Evolutionary conservation across 2,329 filamentous ascomycete species (phyloP), one percentile per base, ranked within the genome.

Genomic region (Akanthomyces uredinophilus): DNA sequence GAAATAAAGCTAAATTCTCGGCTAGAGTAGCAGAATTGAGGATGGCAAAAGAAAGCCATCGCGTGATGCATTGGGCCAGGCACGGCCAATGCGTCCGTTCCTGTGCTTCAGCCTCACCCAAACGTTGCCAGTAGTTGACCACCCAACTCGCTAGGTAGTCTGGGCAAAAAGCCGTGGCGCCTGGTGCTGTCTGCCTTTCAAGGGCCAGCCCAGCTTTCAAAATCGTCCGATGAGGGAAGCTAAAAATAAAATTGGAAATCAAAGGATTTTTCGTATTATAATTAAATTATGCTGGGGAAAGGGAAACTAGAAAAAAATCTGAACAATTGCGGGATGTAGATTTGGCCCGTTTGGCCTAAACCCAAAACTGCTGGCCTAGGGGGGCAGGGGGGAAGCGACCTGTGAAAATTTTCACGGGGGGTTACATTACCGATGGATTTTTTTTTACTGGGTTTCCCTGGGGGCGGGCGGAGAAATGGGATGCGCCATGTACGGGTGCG

Each of bases 311-410:
- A 11, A 35, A 35, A 3, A 24, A 41, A 54, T 54, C 20, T 4
- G 14, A 14, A 24, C 20, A 7, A 50, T 37, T 39, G 43, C 54
- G 54, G 54, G 54, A 49, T 37, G 54, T 47, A 47, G 54, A 58
- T 58, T 58, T 58, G 27, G 54, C 29, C 54, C 43, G 44, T 56
- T 56, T 4, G 6, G 18, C 20, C 54, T 58, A 58, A 49, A 49
- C 54, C 43, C 27, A 58, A 46, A 56, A 46, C 39, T 44, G 27
- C 53, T n/a, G 11, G 11, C 43, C 46, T 18, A 51, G 49, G 6
- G 49, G 16, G 29, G n/a, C 10, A 18, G 27, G 6, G 49, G 16
- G 29, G n/a, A 3, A 18, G 27, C 27, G 27, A 8, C 29, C 5
- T 39, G 16, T 54, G 51, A 39, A 54, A 54, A 54, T 8, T 37